Percentiles rank a stretch among this genome's conserved stretches.
Conservation (phyloP, 305 asterid genomes). For the Solanum hybrid region DNA sequence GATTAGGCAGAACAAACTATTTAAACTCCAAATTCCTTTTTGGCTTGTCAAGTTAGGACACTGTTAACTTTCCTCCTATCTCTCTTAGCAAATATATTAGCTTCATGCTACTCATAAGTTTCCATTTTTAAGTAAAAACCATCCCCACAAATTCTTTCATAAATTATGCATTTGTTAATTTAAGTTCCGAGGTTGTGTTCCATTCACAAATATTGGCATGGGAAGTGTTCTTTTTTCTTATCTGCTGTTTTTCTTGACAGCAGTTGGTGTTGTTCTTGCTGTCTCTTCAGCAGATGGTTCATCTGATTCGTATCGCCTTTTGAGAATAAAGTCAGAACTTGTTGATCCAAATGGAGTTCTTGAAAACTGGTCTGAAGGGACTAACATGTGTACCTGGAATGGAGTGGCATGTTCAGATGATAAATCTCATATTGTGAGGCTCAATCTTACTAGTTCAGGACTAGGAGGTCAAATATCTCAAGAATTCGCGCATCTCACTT, state of each 20-base stretch:
- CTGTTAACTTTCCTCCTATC: not conserved
- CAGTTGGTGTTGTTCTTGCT: conserved; percentile 13
- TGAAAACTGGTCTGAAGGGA: conserved; percentile 49
- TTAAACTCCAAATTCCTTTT: conserved; percentile 25
- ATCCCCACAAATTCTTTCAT: not conserved
- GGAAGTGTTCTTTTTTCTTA: conserved; percentile 21
- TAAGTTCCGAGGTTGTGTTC: conserved; percentile 3
- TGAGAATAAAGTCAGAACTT: conserved; percentile 46
- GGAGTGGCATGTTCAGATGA: conserved; percentile 65
- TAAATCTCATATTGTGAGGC: conserved; percentile 28
- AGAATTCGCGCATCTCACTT: conserved; percentile 39
- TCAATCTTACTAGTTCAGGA: conserved; percentile 55
- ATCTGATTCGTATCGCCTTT: conserved; percentile 47
- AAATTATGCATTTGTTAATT: not conserved
- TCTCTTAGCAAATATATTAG: not conserved
- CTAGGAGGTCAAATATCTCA: conserved; percentile 47
- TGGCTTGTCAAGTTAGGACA: not conserved
- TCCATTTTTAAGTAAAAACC: not conserved
- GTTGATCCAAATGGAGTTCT: conserved; percentile 50
- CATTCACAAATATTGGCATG: conserved; percentile 25
- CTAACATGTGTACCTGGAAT: conserved; percentile 56
- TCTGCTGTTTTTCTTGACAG: conserved; percentile 26
- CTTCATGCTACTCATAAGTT: not conserved
- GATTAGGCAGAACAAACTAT: conserved; percentile 28
- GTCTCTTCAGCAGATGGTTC: conserved; percentile 18